A percentile compares a stretch with the other conserved stretches of the same genome.
Evolutionary conservation across 2,329 filamentous ascomycete genomes (phyloP).

Genomic region (Trichoderma citrinoviride): DNA sequence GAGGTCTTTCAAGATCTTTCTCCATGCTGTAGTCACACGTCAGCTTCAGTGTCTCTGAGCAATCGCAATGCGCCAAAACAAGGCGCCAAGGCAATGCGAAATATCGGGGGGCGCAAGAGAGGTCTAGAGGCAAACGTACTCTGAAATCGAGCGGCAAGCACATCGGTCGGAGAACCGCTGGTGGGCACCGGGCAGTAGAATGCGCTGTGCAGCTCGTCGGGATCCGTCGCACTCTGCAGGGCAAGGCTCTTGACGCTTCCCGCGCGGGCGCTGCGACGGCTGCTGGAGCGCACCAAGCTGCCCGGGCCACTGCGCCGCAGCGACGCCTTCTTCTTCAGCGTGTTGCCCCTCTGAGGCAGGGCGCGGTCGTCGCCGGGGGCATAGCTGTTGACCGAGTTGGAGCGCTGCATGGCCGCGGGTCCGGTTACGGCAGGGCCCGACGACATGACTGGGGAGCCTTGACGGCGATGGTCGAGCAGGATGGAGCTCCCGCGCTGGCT

Average conservation of each 20-base stretch:
- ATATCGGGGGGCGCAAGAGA: neutral
- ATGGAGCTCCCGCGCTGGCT: slow-evolving; percentile 65
- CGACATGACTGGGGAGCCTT: slow-evolving; percentile 25
- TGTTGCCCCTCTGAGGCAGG: slow-evolving; percentile 57
- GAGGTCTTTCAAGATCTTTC: slow-evolving; percentile 90
- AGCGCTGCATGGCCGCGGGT: slow-evolving; percentile 51
- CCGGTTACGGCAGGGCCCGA: slow-evolving; percentile 16
- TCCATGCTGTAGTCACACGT: slow-evolving; percentile 65
- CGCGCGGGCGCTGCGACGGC: slow-evolving; percentile 76
- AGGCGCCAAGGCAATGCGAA: neutral
- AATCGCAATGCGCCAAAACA: neutral
- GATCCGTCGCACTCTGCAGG: slow-evolving; percentile 65
- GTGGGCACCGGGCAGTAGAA: slow-evolving; percentile 91
- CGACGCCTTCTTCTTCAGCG: slow-evolving; percentile 85
- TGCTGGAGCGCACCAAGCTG: slow-evolving; percentile 76
- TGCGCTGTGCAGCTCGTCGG: slow-evolving; percentile 72
- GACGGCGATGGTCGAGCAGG: slow-evolving; percentile 45
- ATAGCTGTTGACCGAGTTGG: slow-evolving; percentile 58
- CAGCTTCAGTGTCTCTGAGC: neutral
- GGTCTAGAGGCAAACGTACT: slow-evolving; percentile 49
- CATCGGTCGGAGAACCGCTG: slow-evolving; percentile 80
- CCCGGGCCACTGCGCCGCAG: slow-evolving; percentile 65
- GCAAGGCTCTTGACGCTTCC: slow-evolving; percentile 82
- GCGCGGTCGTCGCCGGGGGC: slow-evolving; percentile 45
- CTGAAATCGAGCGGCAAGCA: slow-evolving; percentile 84